Evolutionary conservation across 148 eudicot genomes (phyloP), one percentile per base, ranked within the genome.

Genomic region (Rhododendron mucronatum): DNA sequence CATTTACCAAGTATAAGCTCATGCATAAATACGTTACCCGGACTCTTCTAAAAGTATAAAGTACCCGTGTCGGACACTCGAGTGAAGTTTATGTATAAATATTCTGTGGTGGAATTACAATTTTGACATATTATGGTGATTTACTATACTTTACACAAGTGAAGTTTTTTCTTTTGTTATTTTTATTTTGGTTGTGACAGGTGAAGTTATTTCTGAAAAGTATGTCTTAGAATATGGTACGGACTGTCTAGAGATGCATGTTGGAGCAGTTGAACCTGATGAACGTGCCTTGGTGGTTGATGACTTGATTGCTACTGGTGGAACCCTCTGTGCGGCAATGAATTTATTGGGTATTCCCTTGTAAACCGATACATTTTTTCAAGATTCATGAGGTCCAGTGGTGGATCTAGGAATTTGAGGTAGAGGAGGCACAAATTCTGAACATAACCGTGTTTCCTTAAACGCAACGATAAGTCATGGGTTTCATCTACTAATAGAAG

Each of bases 321-420:
- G 98, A 86, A 96, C 98, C 78, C 94, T 96, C 45, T 93, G 93
- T 94, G 98, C 98, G 0, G 98, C 98, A 48, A 96, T 94, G 92
- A 91, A 88, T 86, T 89, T 96, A 85, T 84, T 96, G 65, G 98
- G 98, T 96, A 95, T 33, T 30, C 28, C n/a, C 67, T 81, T 26
- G 39, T 53, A 44, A 33, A 28, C 30, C 21, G 37, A 13, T 28
- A 26, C 75, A 28, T 26, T 82, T 41, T 41, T 10, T 47, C 21
- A n/a, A 35, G 35, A 45, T 18, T 48, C 55, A 45, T 57, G 59
- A 47, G 35, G 7, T 8, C 47, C n/a, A 55, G 55, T 53, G 45
- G 45, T 7, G 45, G 45, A 41, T 41, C 7, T 41, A 41, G 45
- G 45, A 41, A 41, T 41, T 41, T 41, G 7, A 41, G 45, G 45